Percentiles rank a stretch among this genome's conserved stretches.
phyloP scores from a whole-genome alignment of 1,139 yeast species.

The Pichia sp. region DNA sequence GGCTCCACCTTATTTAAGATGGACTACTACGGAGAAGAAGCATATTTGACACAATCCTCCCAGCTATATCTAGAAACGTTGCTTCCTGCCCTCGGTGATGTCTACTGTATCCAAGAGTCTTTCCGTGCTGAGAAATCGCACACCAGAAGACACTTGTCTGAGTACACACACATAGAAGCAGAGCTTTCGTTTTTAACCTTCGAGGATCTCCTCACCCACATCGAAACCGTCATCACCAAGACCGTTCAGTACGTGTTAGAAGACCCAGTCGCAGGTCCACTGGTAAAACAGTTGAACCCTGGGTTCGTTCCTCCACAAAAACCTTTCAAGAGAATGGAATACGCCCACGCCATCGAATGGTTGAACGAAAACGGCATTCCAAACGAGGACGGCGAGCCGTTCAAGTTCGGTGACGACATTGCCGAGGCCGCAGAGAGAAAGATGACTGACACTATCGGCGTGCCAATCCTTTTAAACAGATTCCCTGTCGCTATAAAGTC shows the following conservation, averaged over 20 bases:
- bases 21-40: slow-evolving; percentile 96
- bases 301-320: slow-evolving; percentile 71
- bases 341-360: slow-evolving; percentile 91
- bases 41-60: slow-evolving; percentile 93
- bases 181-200: slow-evolving; percentile 85
- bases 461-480: slow-evolving; percentile 83
- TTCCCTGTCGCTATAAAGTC: slow-evolving; percentile 98
- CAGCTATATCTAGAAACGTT: slow-evolving; percentile 96
- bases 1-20: slow-evolving; percentile 93
- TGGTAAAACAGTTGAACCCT: slow-evolving; percentile 90
- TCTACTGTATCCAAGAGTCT: slow-evolving; percentile 95
- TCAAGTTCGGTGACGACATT: slow-evolving; percentile 96
- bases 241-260: slow-evolving; percentile 72
- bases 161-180: slow-evolving; percentile 94
- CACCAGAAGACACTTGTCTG: slow-evolving; percentile 96
- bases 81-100: slow-evolving; percentile 94
- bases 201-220: slow-evolving; percentile 79
- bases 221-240: slow-evolving; percentile 72
- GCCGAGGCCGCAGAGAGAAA: slow-evolving; percentile 99
- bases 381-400: slow-evolving; percentile 89
- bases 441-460: slow-evolving; percentile 93
- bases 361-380: slow-evolving; percentile 90
- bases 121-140: slow-evolving; percentile 99
- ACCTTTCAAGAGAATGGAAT: slow-evolving; percentile 91
- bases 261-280: slow-evolving; percentile 89